Evolutionary conservation across 1,139 yeast genomes (phyloP).

Genomic region (Yueomyces sp.): DNA sequence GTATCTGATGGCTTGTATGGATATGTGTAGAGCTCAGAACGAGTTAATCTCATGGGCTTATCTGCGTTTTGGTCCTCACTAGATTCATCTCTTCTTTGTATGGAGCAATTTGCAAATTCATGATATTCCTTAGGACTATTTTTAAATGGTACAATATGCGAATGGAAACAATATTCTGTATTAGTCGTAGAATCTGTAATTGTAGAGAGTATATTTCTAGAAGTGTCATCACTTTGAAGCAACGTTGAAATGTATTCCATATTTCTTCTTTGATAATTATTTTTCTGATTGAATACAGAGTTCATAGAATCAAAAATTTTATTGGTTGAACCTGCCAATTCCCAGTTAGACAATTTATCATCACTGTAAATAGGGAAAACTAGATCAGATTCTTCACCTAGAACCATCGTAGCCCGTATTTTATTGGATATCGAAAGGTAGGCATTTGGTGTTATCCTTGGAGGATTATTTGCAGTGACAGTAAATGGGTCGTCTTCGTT

Average conservation of each 20-base stretch:
- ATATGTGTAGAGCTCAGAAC: constrained; percentile 10
- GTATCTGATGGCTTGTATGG: constrained; percentile 24
- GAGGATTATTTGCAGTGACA: constrained; percentile 4
- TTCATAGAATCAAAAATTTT: constrained; percentile 15
- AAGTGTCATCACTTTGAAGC: constrained; percentile 9
- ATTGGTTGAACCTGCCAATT: constrained; percentile 14
- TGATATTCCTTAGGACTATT: constrained; percentile 11
- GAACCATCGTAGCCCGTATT: constrained; percentile 14
- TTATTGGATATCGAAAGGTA: constrained; percentile 11
- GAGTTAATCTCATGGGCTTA: constrained; percentile 1
- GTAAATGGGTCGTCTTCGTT: constrained; percentile 22
- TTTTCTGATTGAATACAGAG: constrained; percentile 10
- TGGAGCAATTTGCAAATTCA: constrained; percentile 25
- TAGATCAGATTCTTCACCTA: constrained; percentile 18
- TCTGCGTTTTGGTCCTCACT: constrained; percentile 3
- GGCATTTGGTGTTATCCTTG: constrained; percentile 3
- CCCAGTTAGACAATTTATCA: constrained; percentile 16
- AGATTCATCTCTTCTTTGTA: constrained; percentile 16
- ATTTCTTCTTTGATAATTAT: constrained; percentile 7
- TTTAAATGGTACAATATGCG: constrained; percentile 7
- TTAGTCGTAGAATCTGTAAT: constrained; percentile 6
- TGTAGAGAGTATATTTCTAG: constrained; percentile 14
- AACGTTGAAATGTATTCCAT: constrained; percentile 12
- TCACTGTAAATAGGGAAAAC: constrained; percentile 18
- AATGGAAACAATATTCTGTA: constrained; percentile 12